Base-by-base conservation (phyloP, 2,329 filamentous ascomycete genomes). In the Colletotrichum sojae region DNA sequence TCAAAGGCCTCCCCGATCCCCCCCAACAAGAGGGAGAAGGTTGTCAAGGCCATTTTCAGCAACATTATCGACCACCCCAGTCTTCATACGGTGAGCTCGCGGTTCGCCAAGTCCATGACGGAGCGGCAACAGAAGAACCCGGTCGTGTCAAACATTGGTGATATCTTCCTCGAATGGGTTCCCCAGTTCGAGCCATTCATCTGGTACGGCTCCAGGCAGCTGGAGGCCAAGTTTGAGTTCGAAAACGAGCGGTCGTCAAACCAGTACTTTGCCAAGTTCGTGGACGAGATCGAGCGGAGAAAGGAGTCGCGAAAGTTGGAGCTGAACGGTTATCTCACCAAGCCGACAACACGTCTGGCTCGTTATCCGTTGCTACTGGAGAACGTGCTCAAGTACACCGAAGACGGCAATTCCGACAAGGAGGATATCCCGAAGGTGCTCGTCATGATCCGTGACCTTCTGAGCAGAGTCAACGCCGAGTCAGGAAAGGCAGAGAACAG, bases 261-360 rank as follows among this genome's bases (percentile, higher is more conserved):
- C 75, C 88, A 91, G 1, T 89, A 89, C 48, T 99, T 99, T 79
- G 85, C 92, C 59, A 94, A 92, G 76, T 98, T 98, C 74, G 96
- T 98, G 27, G 96, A 99, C 73, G 95, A 98, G 79, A 97, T 97
- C 6, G 96, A 99, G 80, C 88, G 96, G 67, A 89, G 97, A 74
- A 98, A 98, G 79, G 96, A 99, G 80, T 98, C 95, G 6, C 90
- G 96, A 72, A 99, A 99, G 82, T 86, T 99, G 54, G 96, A 99
- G 80, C 85, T 99, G 68, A 99, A 99, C 79, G 96, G 96, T 74
- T 99, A 99, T 77, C 85, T 99, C 60, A 99, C 96, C 9, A 99
- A 99, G 81, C 96, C 96, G 1, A 99, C 96, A 2, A 99, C 96
- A 18, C 90, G 96, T 83, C 84, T 99, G 75, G 96, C 96, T 49